phyloP scores from a whole-genome alignment of 495 filamentous ascomycete species.

The Penicillium arizonense region DNA sequence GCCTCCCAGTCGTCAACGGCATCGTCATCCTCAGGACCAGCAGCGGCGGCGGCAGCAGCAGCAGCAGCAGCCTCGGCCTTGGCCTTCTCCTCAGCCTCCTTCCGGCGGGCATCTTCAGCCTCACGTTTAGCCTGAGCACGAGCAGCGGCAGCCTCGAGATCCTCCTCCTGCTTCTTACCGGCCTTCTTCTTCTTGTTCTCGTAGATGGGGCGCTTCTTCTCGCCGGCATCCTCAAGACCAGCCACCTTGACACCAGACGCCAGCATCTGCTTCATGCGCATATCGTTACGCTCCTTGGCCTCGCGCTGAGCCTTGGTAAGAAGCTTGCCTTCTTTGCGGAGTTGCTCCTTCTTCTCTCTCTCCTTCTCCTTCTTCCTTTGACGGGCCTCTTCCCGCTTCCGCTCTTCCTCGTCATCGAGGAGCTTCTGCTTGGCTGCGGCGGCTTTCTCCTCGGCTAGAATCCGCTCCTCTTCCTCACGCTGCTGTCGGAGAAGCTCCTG shows the following conservation, averaged over 20 bases:
- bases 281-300: slow-evolving; percentile 75
- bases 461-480: slow-evolving; percentile 72
- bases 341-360: slow-evolving; percentile 90
- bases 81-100: slow-evolving; percentile 63
- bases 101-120: slow-evolving; percentile 69
- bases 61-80: slow-evolving; percentile 56
- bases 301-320: slow-evolving; percentile 93
- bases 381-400: slow-evolving; percentile 69
- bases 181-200: slow-evolving; percentile 76
- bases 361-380: slow-evolving; percentile 91
- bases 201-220: slow-evolving; percentile 72
- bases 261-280: slow-evolving; percentile 92
- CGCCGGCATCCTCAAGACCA: slow-evolving; percentile 59
- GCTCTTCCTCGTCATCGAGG: slow-evolving; percentile 70
- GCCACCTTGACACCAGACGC: slow-evolving; percentile 79
- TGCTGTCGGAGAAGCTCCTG: slow-evolving; percentile 75
- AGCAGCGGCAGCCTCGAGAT: slow-evolving; percentile 60
- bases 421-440: slow-evolving; percentile 68
- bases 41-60: slow-evolving; percentile 58
- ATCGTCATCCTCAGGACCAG: slow-evolving; percentile 53
- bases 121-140: slow-evolving; percentile 60
- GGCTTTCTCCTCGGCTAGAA: slow-evolving; percentile 70
- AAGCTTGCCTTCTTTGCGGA: slow-evolving; percentile 93
- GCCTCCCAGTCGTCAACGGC: slow-evolving; percentile 88
- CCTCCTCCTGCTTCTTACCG: slow-evolving; percentile 69